Evolutionary conservation across 2,329 filamentous ascomycete species (phyloP).

Genomic region (Xylaria sp.): DNA sequence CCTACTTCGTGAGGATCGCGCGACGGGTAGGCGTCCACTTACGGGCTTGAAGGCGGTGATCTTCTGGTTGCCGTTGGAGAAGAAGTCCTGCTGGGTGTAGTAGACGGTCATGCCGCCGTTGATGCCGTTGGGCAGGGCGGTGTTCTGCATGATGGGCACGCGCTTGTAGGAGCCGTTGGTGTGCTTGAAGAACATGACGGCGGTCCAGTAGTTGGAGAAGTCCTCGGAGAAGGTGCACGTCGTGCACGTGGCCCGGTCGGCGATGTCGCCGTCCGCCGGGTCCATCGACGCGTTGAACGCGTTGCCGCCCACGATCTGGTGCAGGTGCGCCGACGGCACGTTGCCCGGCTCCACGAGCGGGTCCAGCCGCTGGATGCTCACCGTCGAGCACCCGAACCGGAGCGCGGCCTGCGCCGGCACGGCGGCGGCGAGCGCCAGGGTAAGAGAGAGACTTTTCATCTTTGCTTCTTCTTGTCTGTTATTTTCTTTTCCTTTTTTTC

Average conservation of each 20-base stretch:
- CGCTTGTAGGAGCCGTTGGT: conserved; percentile 36
- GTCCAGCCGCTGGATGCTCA: conserved; percentile 36
- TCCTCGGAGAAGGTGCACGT: conserved; percentile 37
- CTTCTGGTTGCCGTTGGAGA: conserved; percentile 38
- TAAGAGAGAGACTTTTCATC: conserved; percentile 33
- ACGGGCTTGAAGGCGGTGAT: conserved; percentile 49
- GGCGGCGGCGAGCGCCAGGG: conserved; percentile 31
- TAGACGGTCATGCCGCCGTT: conserved; percentile 39
- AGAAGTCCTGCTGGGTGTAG: conserved; percentile 37
- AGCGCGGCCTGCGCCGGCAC: conserved; percentile 36
- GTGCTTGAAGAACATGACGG: conserved; percentile 37
- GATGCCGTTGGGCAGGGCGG: conserved; percentile 31
- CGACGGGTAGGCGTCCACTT: conserved; percentile 24
- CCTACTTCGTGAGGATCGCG: neutral
- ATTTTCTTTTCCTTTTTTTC: too few species aligned
- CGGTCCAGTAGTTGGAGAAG: conserved; percentile 38
- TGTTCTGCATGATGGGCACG: conserved; percentile 37
- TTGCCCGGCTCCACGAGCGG: conserved; percentile 36
- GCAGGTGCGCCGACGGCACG: conserved; percentile 34
- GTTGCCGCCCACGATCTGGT: conserved; percentile 39
- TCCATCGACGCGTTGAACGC: conserved; percentile 38
- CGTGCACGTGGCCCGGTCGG: conserved; percentile 33
- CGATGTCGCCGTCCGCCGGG: conserved; percentile 30
- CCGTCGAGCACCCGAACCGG: conserved; percentile 35
- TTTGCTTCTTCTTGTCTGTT: too few species aligned